Evolutionary conservation across 306 rosid species (phyloP).

Genomic region (Abrus precatorius): DNA sequence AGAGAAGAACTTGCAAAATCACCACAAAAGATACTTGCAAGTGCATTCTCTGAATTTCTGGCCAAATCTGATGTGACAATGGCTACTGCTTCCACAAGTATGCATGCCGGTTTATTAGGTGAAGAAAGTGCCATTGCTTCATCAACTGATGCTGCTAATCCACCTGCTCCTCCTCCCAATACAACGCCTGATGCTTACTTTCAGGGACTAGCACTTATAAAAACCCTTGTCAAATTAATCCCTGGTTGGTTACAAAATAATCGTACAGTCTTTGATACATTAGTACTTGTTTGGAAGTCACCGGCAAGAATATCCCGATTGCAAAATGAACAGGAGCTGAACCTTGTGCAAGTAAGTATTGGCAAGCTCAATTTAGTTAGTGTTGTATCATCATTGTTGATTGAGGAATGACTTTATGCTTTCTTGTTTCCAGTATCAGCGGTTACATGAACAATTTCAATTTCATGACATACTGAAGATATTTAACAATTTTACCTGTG

Average conservation of each 20-base stretch:
- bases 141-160: slow-evolving; percentile 63
- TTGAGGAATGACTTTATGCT: not conserved
- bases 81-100: slow-evolving; percentile 71
- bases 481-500: not conserved
- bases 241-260: slow-evolving; percentile 95
- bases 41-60: slow-evolving; percentile 86
- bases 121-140: slow-evolving; percentile 77
- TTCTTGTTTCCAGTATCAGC: slow-evolving; percentile 16
- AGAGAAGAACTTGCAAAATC: slow-evolving; percentile 99
- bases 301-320: slow-evolving; percentile 87
- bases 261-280: slow-evolving; percentile 84
- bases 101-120: slow-evolving; percentile 64
- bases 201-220: slow-evolving; percentile 90
- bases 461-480: slow-evolving; percentile 4
- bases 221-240: slow-evolving; percentile 87
- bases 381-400: slow-evolving; percentile 37
- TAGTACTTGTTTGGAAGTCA: slow-evolving; percentile 95
- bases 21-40: slow-evolving; percentile 88
- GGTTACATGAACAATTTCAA: slow-evolving; percentile 4
- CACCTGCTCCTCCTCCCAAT: slow-evolving; percentile 61
- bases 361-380: slow-evolving; percentile 27
- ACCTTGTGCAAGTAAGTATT: slow-evolving; percentile 85
- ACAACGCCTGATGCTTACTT: slow-evolving; percentile 86
- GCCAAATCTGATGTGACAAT: slow-evolving; percentile 70
- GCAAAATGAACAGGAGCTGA: slow-evolving; percentile 93